A percentile compares a stretch with the other conserved stretches of the same genome.
Evolutionary conservation across 495 filamentous ascomycete species (phyloP).

Genomic region (Jackrogersella minutella): DNA sequence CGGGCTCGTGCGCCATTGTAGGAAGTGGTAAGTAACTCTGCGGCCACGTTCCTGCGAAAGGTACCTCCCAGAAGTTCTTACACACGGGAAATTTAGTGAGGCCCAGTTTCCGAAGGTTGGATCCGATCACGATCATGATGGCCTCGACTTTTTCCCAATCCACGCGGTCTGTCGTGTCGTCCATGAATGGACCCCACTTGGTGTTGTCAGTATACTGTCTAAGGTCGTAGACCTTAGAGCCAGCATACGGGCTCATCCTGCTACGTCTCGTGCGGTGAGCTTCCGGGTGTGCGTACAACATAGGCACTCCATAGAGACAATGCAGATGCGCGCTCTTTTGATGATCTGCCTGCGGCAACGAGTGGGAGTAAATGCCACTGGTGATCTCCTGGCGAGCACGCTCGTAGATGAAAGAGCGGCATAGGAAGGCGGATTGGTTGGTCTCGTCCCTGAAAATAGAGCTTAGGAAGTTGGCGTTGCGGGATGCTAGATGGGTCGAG

Average conservation of each 20-base stretch:
- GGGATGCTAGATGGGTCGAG: constrained; percentile 46
- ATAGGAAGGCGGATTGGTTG: constrained; percentile 57
- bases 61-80: constrained; percentile 56
- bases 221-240: constrained; percentile 70
- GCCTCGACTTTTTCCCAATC: constrained; percentile 79
- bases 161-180: constrained; percentile 59
- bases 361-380: background rate
- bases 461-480: constrained; percentile 59
- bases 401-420: constrained; percentile 61
- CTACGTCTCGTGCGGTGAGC: constrained; percentile 39
- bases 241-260: constrained; percentile 61
- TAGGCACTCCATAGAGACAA: constrained; percentile 63
- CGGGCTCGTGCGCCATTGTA: constrained; percentile 42
- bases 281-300: constrained; percentile 38
- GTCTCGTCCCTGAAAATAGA: constrained; percentile 48
- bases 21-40: constrained; percentile 52
- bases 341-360: constrained; percentile 37
- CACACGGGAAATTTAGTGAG: constrained; percentile 54
- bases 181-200: constrained; percentile 69
- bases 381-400: constrained; percentile 46
- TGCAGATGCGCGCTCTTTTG: constrained; percentile 71
- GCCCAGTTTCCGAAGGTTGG: constrained; percentile 59
- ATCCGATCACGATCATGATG: constrained; percentile 65
- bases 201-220: constrained; percentile 63
- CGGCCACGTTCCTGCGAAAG: constrained; percentile 62